Conservation (phyloP, 2,329 filamentous ascomycete genomes). For the Penicillium sp. region DNA sequence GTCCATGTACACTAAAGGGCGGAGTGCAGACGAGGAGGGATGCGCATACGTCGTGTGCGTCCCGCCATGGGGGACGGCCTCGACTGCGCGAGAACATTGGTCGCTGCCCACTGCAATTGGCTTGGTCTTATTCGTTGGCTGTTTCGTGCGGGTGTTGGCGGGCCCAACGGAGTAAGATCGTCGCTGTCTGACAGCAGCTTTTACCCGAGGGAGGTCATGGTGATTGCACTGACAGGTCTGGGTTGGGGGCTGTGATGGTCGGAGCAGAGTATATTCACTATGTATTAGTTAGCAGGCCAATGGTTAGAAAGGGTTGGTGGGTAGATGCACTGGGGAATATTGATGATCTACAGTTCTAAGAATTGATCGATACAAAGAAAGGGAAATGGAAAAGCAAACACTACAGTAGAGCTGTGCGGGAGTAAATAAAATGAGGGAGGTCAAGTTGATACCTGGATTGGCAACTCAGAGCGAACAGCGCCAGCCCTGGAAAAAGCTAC, state of each 20-base stretch:
- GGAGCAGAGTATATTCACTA: no score
- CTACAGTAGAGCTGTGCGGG: no score
- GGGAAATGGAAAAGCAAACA: no score
- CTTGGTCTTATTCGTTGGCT: neutral
- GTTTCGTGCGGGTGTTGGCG: neutral
- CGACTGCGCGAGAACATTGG: no score
- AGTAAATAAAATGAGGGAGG: neutral
- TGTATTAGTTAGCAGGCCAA: no score
- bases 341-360: no score
- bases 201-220: neutral
- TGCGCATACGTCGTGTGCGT: neutral
- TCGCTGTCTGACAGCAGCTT: neutral
- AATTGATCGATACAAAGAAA: no score
- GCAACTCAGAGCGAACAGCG: neutral
- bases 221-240: no score
- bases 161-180: conserved; percentile 3
- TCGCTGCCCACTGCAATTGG: neutral
- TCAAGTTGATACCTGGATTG: conserved; percentile 14
- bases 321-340: no score
- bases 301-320: no score
- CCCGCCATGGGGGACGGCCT: neutral
- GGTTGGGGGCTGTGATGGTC: no score
- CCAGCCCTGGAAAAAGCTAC: neutral
- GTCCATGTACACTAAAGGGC: neutral
- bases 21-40: neutral